Base-by-base conservation (phyloP, 2,329 filamentous ascomycete genomes). In the Alternaria consortialis region DNA sequence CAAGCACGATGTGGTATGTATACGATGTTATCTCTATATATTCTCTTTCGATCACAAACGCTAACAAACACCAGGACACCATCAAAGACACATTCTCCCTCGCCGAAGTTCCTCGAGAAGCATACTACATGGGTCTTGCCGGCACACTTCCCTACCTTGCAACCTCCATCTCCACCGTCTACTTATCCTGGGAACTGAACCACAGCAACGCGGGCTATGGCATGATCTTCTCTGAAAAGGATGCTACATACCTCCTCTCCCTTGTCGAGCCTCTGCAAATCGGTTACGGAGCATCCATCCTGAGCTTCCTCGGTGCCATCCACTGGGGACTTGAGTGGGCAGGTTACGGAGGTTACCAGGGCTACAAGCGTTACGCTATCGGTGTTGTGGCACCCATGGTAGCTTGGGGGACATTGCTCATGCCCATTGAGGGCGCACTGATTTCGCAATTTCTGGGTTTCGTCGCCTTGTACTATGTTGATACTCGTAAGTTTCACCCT, bases 241-340 rank as follows among this genome's bases (percentile, higher is more conserved):
- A 87, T 3, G 93, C 93, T 2, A 87, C 89, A 62, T 81, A 91
- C 25, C 83, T 93, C 56, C 85, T 97, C 9, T 86, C 90, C 67
- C 78, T 93, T 15, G 84, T 97, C 31, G 93, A 97, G 81, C 93
- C 93, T 12, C 81, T 97, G 54, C 94, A 97, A 80, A 86, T 97
- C 56, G 94, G 93, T 60, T 97, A 96, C 72, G 94, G 94, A 56
- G 94, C 94, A 48, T 88, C 96, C 59, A 95, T 97, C 72, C 91
- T 97, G 71, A 97, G 93, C 29, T 97, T 97, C 84, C 87, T 97
- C 1, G 94, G 94, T 44, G 94, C 94, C 34, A 89, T 97, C 72
- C 94, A 97, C 80, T 97, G 94, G 91, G 94, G 94, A 57, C 84
- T 97, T 17, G 93, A 97, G 80, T 96, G 90, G 78, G 91, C 91